phyloP scores from a whole-genome alignment of 1,284 basidiomycete genomes.

The Malassezia dermatis region DNA sequence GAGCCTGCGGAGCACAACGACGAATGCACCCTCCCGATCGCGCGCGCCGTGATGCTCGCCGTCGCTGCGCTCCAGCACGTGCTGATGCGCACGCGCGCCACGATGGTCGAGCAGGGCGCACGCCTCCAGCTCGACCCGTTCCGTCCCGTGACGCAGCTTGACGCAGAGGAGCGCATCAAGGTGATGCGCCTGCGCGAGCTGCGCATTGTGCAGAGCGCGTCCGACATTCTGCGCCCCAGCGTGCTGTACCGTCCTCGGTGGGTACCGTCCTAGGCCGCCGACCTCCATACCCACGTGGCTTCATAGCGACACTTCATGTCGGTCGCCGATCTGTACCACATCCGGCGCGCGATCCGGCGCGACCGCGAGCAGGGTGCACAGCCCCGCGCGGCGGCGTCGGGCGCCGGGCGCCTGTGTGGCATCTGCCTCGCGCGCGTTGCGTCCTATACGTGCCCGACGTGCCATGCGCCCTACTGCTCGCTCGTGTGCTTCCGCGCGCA shows the following conservation, averaged over 20 bases:
- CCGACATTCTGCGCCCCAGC: conserved; percentile 31
- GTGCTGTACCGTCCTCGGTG: conserved; percentile 31
- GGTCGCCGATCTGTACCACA: conserved; percentile 30
- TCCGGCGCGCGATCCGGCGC: conserved; percentile 22
- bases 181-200: conserved; percentile 39
- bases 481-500: conserved; percentile 26
- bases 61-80: conserved; percentile 77
- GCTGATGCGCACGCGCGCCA: conserved; percentile 48
- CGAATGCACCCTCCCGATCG: conserved; percentile 52
- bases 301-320: conserved; percentile 15
- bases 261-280: conserved; percentile 4
- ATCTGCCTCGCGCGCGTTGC: conserved; percentile 26
- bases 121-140: conserved; percentile 9
- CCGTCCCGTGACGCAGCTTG: conserved; percentile 9
- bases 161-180: conserved; percentile 27
- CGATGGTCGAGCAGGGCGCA: not conserved
- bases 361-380: conserved; percentile 21
- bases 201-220: conserved; percentile 35
- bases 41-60: conserved; percentile 52
- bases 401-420: conserved; percentile 23
- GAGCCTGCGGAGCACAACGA: not conserved
- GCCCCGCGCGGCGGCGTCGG: conserved; percentile 9
- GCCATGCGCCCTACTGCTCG: conserved; percentile 37
- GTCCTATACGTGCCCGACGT: conserved; percentile 33
- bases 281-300: not conserved